Percentiles rank a stretch among this genome's conserved stretches.
phyloP scores from a whole-genome alignment of 2,329 filamentous ascomycete genomes.

The Fonsecaea nubica region DNA sequence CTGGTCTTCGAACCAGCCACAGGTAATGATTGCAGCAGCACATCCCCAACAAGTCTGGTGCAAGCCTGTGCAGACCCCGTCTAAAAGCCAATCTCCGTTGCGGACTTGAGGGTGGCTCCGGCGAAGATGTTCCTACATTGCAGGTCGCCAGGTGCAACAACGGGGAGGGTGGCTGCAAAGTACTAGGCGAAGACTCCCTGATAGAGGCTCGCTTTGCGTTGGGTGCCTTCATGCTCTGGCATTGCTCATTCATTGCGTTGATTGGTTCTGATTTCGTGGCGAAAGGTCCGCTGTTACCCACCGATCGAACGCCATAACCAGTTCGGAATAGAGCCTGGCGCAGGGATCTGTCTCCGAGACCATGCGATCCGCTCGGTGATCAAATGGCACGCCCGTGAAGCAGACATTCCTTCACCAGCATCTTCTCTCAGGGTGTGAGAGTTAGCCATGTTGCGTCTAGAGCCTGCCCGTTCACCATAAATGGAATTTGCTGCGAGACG shows the following conservation, averaged over 20 bases:
- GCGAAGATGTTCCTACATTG: constrained; percentile 47
- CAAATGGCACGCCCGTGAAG: constrained; percentile 42
- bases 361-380: constrained; percentile 42
- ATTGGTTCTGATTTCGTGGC: constrained; percentile 42
- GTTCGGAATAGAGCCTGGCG: constrained; percentile 43
- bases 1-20: constrained; percentile 46
- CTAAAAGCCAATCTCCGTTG: constrained; percentile 45
- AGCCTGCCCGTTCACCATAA: constrained; percentile 39
- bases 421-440: constrained; percentile 39
- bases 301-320: constrained; percentile 32
- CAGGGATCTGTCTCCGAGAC: constrained; percentile 40
- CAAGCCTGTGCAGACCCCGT: constrained; percentile 52
- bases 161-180: constrained; percentile 39
- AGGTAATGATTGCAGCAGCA: constrained; percentile 45
- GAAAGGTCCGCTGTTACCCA: constrained; percentile 43
- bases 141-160: constrained; percentile 47
- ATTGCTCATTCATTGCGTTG: constrained; percentile 42
- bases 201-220: constrained; percentile 41
- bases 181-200: constrained; percentile 39
- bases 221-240: constrained; percentile 35
- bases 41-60: constrained; percentile 53
- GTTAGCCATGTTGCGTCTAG: constrained; percentile 38
- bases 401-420: constrained; percentile 38
- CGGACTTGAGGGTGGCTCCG: constrained; percentile 24
- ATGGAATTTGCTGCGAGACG: constrained; percentile 38